Percentiles rank a stretch among this genome's conserved stretches.
Conservation (phyloP, 2,329 filamentous ascomycete genomes). For the Neonectria ditissima region DNA sequence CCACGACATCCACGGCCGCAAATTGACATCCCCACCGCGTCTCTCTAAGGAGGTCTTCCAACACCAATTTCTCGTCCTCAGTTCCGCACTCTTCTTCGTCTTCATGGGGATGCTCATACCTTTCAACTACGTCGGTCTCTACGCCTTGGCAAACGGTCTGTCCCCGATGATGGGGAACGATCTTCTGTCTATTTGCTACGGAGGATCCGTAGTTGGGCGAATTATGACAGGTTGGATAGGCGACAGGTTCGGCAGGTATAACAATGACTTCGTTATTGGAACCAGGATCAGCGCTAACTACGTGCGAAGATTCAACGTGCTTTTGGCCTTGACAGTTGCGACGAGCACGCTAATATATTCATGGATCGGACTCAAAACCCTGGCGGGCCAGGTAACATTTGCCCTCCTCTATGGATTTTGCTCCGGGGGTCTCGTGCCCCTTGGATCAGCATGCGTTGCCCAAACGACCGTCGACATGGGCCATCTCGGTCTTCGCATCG, state of each 20-base stretch:
- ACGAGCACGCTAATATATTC: slow-evolving; percentile 46
- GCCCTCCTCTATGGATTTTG: slow-evolving; percentile 46
- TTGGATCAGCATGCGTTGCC: slow-evolving; percentile 48
- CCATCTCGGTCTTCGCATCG: slow-evolving; percentile 47
- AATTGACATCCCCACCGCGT: slow-evolving; percentile 23
- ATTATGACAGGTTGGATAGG: slow-evolving; percentile 64
- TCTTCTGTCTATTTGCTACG: slow-evolving; percentile 71
- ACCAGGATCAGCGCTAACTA: slow-evolving; percentile 3
- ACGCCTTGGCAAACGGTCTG: slow-evolving; percentile 61
- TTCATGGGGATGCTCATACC: slow-evolving; percentile 47
- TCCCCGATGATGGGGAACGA: slow-evolving; percentile 67
- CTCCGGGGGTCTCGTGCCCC: slow-evolving; percentile 51
- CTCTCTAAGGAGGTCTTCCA: slow-evolving; percentile 46
- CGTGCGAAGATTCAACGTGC: slow-evolving; percentile 55
- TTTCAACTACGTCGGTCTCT: slow-evolving; percentile 57
- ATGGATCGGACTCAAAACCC: slow-evolving; percentile 45
- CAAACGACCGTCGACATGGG: slow-evolving; percentile 46
- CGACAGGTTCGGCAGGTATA: slow-evolving; percentile 59
- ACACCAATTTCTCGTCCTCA: slow-evolving; percentile 38
- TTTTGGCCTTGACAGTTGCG: slow-evolving; percentile 37
- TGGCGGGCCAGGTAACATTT: slow-evolving; percentile 38
- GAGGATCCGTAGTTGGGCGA: slow-evolving; percentile 65
- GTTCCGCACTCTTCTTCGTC: slow-evolving; percentile 42
- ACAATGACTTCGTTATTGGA: not conserved
- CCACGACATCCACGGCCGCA: slow-evolving; percentile 29